Percentiles rank a stretch among this genome's conserved stretches.
These are phyloP conservation scores for Suillus luteus DNA, from an alignment of 768 basidiomycete species.

Conservation along the genomic window DNA sequence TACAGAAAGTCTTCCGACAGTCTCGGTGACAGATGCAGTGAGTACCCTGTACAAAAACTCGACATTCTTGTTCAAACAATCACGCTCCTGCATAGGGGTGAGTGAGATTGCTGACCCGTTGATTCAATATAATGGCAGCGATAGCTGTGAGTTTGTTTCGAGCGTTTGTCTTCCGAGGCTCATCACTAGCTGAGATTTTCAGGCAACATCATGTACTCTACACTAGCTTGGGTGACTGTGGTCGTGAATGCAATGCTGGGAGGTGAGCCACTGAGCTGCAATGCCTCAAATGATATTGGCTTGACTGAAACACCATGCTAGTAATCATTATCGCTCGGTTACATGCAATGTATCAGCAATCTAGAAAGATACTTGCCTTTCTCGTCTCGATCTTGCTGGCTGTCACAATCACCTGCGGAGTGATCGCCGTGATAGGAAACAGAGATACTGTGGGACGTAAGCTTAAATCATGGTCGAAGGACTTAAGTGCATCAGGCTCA, in stretches of 20 bases:
- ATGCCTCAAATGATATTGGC: neutral
- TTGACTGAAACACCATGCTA: neutral
- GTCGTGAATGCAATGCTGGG: slow-evolving; percentile 1
- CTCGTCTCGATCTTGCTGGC: neutral
- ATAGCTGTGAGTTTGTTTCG: neutral
- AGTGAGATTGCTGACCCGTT: neutral
- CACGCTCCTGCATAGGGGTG: neutral
- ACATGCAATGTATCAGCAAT: slow-evolving; percentile 4
- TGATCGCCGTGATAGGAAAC: neutral
- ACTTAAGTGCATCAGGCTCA: neutral
- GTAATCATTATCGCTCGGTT: neutral
- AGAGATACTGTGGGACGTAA: neutral
- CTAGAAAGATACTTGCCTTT: slow-evolving; percentile 3
- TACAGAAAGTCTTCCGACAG: neutral
- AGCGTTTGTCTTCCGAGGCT: neutral
- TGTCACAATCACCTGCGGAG: neutral
- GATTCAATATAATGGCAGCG: neutral
- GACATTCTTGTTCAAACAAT: neutral
- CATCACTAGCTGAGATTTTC: neutral
- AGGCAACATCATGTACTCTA: neutral
- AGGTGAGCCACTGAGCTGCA: neutral
- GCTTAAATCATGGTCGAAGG: neutral
- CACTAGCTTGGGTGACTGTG: neutral
- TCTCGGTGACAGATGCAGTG: neutral
- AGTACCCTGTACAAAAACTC: neutral